A percentile compares a stretch with the other conserved stretches of the same genome.
Conservation (phyloP, 2,329 filamentous ascomycete genomes). For the Beauveria pseudobassiana region DNA sequence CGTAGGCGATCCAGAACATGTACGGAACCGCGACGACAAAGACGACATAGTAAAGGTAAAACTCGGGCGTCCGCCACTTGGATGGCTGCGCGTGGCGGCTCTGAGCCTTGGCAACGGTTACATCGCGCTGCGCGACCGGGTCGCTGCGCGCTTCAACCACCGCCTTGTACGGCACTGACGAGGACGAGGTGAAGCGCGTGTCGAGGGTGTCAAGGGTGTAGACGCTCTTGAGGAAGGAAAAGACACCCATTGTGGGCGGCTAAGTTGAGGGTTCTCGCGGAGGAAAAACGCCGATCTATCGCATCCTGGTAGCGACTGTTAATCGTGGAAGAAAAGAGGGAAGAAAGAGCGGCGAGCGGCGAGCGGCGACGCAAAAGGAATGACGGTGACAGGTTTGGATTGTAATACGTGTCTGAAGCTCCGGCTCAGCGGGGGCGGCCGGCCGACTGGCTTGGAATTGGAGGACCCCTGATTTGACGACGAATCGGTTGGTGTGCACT, state of each 20-base stretch:
- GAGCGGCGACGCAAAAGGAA: not conserved
- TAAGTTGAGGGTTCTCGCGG: too few species aligned
- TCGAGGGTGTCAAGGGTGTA: slow-evolving; percentile 59
- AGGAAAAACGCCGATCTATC: not conserved
- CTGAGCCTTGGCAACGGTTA: slow-evolving; percentile 29
- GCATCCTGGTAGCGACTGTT: not conserved
- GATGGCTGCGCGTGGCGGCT: slow-evolving; percentile 45
- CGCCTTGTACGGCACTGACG: slow-evolving; percentile 58
- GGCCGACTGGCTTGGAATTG: slow-evolving; percentile 4
- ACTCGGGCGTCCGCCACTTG: slow-evolving; percentile 83
- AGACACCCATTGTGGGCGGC: slow-evolving; percentile 29
- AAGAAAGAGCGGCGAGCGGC: not conserved
- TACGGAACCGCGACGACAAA: slow-evolving; percentile 61
- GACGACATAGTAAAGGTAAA: slow-evolving; percentile 69
- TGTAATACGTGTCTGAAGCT: not conserved
- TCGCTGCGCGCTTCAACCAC: slow-evolving; percentile 45
- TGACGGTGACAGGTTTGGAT: not conserved
- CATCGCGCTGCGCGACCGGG: slow-evolving; percentile 25
- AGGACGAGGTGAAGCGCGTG: slow-evolving; percentile 59
- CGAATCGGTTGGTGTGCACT: not conserved
- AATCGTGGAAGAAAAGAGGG: not conserved
- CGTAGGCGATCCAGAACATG: slow-evolving; percentile 87
- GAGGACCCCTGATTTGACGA: slow-evolving; percentile 10
- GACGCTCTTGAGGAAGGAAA: slow-evolving; percentile 41
- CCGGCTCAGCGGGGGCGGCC: not conserved